These are phyloP conservation scores for Thraustochytrium sp. DNA, from an alignment of 352 stramenopile species.

Conservation along the genomic window DNA sequence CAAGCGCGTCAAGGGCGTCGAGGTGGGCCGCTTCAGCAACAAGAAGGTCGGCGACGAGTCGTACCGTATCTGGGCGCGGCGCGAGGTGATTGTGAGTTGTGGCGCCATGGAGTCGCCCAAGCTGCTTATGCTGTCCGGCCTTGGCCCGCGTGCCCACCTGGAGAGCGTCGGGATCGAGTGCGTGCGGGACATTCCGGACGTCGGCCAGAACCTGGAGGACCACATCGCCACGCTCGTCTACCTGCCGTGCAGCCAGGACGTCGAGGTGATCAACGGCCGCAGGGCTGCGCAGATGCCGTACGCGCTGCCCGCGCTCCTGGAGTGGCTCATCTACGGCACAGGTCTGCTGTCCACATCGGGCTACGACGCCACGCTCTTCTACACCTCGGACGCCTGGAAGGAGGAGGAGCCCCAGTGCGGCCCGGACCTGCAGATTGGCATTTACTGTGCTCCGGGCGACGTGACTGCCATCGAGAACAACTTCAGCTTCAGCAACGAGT, in stretches of 20 bases:
- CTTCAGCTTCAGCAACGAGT: slow-evolving; percentile 48
- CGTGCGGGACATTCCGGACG: slow-evolving; percentile 34
- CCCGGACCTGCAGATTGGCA: slow-evolving; percentile 58
- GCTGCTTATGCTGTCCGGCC: slow-evolving; percentile 68
- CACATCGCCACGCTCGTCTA: neutral
- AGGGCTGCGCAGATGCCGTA: neutral
- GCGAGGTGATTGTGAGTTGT: slow-evolving; percentile 65
- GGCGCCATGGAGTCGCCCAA: slow-evolving; percentile 67
- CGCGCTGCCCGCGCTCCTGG: neutral
- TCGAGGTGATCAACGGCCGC: neutral
- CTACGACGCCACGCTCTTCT: slow-evolving; percentile 55
- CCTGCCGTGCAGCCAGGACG: neutral
- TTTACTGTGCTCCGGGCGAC: slow-evolving; percentile 52
- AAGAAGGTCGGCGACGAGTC: neutral
- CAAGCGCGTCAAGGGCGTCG: neutral
- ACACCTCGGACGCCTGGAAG: slow-evolving; percentile 44
- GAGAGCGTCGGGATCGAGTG: neutral
- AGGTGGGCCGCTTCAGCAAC: too few species aligned
- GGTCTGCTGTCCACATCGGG: slow-evolving; percentile 50
- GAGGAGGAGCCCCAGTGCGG: slow-evolving; percentile 25
- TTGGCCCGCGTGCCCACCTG: slow-evolving; percentile 63
- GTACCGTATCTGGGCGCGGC: slow-evolving; percentile 1
- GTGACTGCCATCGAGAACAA: slow-evolving; percentile 56
- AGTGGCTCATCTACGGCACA: slow-evolving; percentile 50
- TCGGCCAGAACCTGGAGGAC: slow-evolving; percentile 44